Base-by-base conservation (phyloP, 805 yeast genomes). In the Myxozyma geophila region DNA sequence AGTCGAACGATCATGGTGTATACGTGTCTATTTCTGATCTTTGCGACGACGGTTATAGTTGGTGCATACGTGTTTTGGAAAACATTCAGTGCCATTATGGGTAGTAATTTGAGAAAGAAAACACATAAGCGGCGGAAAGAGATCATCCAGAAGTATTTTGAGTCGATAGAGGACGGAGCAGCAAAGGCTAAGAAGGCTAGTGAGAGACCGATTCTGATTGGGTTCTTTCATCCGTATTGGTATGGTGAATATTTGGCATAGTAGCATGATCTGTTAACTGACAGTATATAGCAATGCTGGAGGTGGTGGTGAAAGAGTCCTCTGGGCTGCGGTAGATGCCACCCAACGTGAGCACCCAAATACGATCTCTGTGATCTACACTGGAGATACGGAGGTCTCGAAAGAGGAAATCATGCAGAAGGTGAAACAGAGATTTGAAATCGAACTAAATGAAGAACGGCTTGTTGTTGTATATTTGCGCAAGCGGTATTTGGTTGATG, bases 231-330 rank as follows among this genome's bases (percentile, higher is more conserved):
- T 76, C 99, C 99, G 0, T 89, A 87, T 53, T 71, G 72, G 69
- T 66, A 60, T 19, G 69, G 39, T 12, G 13, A 48, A 17, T 23
- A 33, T 37, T 46, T 7, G 12, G 13, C 19, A 10, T 10, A 37
- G 17, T 10, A 37, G 17, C 17, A 9, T 40, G 17, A 15, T 12
- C 36, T 40, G 28, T 23, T 15, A 39, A 28, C 28, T 41, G 10
- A 6, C 8, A 9, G 46, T 33, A 7, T 46, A n/a, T 53, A 92
- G 97, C 67, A 90, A 89, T 74, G 96, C 97, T 46, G 97, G 96
- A 52, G 99, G 99, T 19, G 99, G 99, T 37, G 99, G 99, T 28
- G 99, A 95, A 74, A 84, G 93, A 61, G 99, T 95, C 0, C 79
- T 95, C 47, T 95, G 99, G 99, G 92, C 90, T 60, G 97, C 97